These are phyloP conservation scores for Populus hybrid DNA, from an alignment of 441 rosid species.

Conservation along the genomic window DNA sequence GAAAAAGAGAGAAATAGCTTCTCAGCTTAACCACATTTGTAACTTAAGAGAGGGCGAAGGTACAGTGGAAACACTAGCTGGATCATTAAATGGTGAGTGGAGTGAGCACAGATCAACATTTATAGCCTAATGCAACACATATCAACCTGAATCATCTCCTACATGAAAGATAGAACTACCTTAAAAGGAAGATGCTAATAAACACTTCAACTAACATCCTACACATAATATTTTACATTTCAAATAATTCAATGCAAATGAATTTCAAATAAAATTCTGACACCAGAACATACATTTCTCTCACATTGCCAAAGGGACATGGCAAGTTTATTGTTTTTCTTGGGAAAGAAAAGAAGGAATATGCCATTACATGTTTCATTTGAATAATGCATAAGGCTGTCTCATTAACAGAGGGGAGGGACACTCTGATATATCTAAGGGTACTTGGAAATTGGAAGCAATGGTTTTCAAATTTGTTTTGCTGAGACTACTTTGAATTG, in stretches of 20 bases:
- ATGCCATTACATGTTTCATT: not conserved
- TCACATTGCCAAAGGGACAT: not conserved
- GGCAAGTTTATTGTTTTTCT: not conserved
- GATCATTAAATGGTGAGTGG: not conserved
- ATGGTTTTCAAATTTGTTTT: not conserved
- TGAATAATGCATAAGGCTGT: not conserved
- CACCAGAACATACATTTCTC: not conserved
- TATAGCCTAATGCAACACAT: not conserved
- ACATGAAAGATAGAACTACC: slow-evolving; percentile 2
- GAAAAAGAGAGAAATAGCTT: not conserved
- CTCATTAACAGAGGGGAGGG: not conserved
- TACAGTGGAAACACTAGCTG: not conserved
- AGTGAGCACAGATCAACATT: not conserved
- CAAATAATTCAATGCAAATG: not conserved
- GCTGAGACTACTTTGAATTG: not conserved
- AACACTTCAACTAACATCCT: not conserved
- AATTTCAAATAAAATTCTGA: not conserved
- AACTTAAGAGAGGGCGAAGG: not conserved
- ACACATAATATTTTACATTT: not conserved
- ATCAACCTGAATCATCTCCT: not conserved
- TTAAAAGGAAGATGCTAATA: not conserved
- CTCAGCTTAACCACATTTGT: not conserved
- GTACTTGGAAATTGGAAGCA: not conserved
- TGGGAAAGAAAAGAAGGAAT: not conserved
- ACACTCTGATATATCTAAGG: not conserved